Evolutionary conservation across 805 yeast genomes (phyloP).

Genomic region (Barnettozyma pratensis): DNA sequence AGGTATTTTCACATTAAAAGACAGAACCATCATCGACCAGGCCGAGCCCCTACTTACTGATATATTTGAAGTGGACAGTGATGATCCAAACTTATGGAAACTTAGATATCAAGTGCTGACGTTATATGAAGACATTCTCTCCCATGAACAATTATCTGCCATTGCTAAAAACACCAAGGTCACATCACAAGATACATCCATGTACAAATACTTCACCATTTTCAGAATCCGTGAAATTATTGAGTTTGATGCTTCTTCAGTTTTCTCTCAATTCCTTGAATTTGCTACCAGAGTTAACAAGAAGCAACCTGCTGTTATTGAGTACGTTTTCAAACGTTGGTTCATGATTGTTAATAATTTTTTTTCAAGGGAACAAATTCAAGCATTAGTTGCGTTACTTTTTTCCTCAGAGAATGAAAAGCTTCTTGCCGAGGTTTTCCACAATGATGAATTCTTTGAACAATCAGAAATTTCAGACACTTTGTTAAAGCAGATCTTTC

Average conservation of each 20-base stretch:
- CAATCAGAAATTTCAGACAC: slow-evolving; percentile 34
- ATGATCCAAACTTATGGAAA: slow-evolving; percentile 33
- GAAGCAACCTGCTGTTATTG: slow-evolving; percentile 11
- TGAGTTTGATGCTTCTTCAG: slow-evolving; percentile 21
- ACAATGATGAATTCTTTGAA: slow-evolving; percentile 41
- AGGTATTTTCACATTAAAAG: slow-evolving; percentile 37
- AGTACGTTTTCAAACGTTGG: slow-evolving; percentile 47
- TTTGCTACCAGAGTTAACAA: slow-evolving; percentile 10
- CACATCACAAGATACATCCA: background rate
- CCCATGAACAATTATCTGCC: slow-evolving; percentile 20
- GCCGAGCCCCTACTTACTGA: slow-evolving; percentile 20
- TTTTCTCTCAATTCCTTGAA: slow-evolving; percentile 23
- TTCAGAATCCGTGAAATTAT: slow-evolving; percentile 49
- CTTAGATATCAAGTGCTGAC: slow-evolving; percentile 42
- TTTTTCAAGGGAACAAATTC: slow-evolving; percentile 29
- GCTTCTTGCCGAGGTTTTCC: slow-evolving; percentile 24
- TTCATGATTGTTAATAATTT: slow-evolving; percentile 37
- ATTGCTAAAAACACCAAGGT: slow-evolving; percentile 6
- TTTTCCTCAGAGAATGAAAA: slow-evolving; percentile 23
- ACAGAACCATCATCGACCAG: slow-evolving; percentile 23
- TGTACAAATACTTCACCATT: slow-evolving; percentile 28
- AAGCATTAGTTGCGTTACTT: slow-evolving; percentile 21
- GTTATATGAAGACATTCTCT: slow-evolving; percentile 36
- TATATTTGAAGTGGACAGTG: slow-evolving; percentile 19
- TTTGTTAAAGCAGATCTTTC: slow-evolving; percentile 23